phyloP scores from a whole-genome alignment of 805 yeast genomes.

The Zygosaccharomyces rouxii region DNA sequence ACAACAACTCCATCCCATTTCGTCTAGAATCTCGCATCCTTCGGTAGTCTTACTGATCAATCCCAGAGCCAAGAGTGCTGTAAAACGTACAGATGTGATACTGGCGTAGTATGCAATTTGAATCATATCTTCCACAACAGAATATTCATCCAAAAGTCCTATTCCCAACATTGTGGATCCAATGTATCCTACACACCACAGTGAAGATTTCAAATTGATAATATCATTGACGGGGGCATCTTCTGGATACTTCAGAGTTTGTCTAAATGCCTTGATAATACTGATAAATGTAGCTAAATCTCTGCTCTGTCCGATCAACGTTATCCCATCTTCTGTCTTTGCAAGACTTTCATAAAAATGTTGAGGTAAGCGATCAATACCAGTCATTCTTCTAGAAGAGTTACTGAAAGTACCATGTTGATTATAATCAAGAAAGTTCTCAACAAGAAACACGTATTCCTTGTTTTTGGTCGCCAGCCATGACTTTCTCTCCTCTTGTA shows the following conservation, averaged over 20 bases:
- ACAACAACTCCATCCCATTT: constrained; percentile 65
- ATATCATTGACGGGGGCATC: constrained; percentile 34
- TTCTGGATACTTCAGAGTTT: constrained; percentile 17
- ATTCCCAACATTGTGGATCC: constrained; percentile 72
- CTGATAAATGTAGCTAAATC: constrained; percentile 41
- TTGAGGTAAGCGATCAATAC: constrained; percentile 39
- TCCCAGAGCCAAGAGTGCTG: constrained; percentile 76
- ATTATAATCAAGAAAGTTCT: constrained; percentile 34
- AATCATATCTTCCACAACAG: constrained; percentile 51
- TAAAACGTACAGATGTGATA: constrained; percentile 63
- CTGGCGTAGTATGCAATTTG: constrained; percentile 44
- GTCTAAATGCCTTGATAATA: constrained; percentile 33
- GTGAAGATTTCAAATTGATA: constrained; percentile 58
- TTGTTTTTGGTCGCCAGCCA: constrained; percentile 55
- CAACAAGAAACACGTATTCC: constrained; percentile 47
- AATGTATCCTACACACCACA: constrained; percentile 86
- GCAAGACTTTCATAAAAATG: constrained; percentile 81
- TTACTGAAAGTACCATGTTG: constrained; percentile 7
- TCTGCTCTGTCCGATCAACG: constrained; percentile 50
- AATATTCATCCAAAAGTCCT: constrained; percentile 48
- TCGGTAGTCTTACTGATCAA: constrained; percentile 65
- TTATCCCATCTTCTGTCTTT: constrained; percentile 75
- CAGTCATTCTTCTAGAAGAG: constrained; percentile 14
- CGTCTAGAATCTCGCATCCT: constrained; percentile 83
- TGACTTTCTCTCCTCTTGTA: constrained; percentile 58